phyloP scores from a whole-genome alignment of 2,329 filamentous ascomycete genomes.

The Fonsecaea erecta region DNA sequence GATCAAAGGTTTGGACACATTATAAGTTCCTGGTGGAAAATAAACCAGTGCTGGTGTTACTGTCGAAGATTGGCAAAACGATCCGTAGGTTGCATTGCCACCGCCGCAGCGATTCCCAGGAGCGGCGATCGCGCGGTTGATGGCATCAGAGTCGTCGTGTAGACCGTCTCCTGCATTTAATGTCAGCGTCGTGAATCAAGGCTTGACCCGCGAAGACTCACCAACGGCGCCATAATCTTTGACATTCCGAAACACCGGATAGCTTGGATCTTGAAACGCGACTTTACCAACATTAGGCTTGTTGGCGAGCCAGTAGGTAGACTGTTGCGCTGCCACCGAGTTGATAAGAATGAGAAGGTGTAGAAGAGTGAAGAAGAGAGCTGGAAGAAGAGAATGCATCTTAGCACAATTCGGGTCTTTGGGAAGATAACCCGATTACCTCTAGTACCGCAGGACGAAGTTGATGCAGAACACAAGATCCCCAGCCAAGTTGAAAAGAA shows the following conservation, averaged over 20 bases:
- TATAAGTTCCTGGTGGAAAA: slow-evolving; percentile 79
- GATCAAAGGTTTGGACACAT: slow-evolving; percentile 70
- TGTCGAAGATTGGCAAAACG: slow-evolving; percentile 72
- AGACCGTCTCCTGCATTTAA: slow-evolving; percentile 55
- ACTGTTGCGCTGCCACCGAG: slow-evolving; percentile 26
- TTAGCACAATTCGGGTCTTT: neutral
- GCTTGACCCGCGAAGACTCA: slow-evolving; percentile 9
- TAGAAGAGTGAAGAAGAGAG: slow-evolving; percentile 18
- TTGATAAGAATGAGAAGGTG: slow-evolving; percentile 14
- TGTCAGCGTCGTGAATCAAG: neutral
- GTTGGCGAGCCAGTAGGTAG: slow-evolving; percentile 42
- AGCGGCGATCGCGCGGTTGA: slow-evolving; percentile 75
- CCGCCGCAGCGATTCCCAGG: slow-evolving; percentile 71
- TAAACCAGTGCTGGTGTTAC: slow-evolving; percentile 77
- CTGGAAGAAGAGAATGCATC: slow-evolving; percentile 16
- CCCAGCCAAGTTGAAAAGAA: slow-evolving; percentile 2
- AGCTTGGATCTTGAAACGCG: slow-evolving; percentile 38
- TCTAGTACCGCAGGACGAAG: neutral
- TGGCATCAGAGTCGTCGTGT: slow-evolving; percentile 78
- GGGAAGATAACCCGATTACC: neutral
- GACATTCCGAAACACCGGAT: slow-evolving; percentile 70
- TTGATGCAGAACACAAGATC: neutral
- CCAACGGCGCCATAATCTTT: slow-evolving; percentile 68
- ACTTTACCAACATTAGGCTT: slow-evolving; percentile 43
- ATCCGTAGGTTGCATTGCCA: slow-evolving; percentile 43